These are phyloP conservation scores for Trichoderma parareesei DNA, from an alignment of 495 filamentous ascomycete genomes.

Conservation along the genomic window DNA sequence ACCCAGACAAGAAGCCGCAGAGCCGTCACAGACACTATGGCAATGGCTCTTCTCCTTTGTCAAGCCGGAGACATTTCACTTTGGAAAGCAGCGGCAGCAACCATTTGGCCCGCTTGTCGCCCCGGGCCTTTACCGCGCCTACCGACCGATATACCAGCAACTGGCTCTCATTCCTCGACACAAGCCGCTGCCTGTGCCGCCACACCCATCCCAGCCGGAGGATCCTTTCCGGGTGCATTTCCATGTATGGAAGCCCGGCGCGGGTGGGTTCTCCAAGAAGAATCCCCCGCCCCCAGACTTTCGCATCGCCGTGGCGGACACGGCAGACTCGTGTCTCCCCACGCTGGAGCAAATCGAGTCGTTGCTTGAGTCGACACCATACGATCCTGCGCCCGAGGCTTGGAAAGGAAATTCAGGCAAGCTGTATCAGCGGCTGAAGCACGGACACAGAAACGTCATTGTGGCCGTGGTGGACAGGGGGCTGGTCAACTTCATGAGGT, in stretches of 20 bases:
- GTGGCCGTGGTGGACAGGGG: slow-evolving; percentile 86
- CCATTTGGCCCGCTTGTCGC: slow-evolving; percentile 61
- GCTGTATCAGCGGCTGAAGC: slow-evolving; percentile 62
- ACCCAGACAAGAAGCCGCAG: neutral
- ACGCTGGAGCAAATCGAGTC: slow-evolving; percentile 59
- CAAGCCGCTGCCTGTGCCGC: slow-evolving; percentile 42
- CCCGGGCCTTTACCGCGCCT: slow-evolving; percentile 71
- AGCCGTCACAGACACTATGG: slow-evolving; percentile 22
- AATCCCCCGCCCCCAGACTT: slow-evolving; percentile 73
- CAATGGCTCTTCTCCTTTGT: slow-evolving; percentile 37
- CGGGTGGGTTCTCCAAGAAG: slow-evolving; percentile 61
- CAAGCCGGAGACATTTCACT: neutral
- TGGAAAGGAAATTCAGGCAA: slow-evolving; percentile 38
- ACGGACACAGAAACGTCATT: slow-evolving; percentile 77
- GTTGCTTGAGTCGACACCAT: slow-evolving; percentile 56
- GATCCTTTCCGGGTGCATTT: slow-evolving; percentile 66
- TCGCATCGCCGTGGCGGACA: slow-evolving; percentile 68
- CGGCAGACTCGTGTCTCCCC: slow-evolving; percentile 61
- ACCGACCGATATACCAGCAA: slow-evolving; percentile 67
- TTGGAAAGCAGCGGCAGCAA: neutral
- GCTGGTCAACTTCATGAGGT: slow-evolving; percentile 74
- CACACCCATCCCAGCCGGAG: slow-evolving; percentile 19
- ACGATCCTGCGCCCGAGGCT: slow-evolving; percentile 47
- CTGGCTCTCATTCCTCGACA: slow-evolving; percentile 69
- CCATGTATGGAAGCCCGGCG: slow-evolving; percentile 70